Evolutionary conservation across 2,329 filamentous ascomycete genomes (phyloP), one percentile per base, ranked within the genome.

Genomic region (Epichloe elymi): DNA sequence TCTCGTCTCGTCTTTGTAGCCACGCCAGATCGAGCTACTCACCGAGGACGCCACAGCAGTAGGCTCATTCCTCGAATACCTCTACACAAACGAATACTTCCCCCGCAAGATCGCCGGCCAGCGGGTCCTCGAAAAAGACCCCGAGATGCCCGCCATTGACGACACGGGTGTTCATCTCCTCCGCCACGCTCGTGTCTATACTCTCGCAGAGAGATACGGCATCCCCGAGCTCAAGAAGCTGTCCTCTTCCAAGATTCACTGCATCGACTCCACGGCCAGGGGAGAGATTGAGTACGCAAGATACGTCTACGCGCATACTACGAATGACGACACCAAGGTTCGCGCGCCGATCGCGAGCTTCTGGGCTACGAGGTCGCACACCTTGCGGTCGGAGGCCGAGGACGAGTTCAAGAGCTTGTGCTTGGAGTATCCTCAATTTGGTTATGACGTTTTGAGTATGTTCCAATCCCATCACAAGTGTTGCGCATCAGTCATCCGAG

Each of bases 241-340:
- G 30, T 85, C 89, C 2, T 86, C 86, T 64, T 82, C 80, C 64
- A 96, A 96, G 74, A 95, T 96, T 61, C 88, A 95, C 73, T 87
- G 87, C 65, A 86, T 95, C 61, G 85, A 89, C 63, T 88, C 85
- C 43, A 94, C 86, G 0, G 88, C 88, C 37, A 85, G 84, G 69
- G 90, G 88, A 66, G 90, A 96, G 73, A 90, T 96, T 62, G 81
- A 83, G 26, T 96, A 95, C 67, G 90, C 90, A 8, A 82, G 88
- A 65, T 96, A 89, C 70, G 86, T 95, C 35, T 95, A 95, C 72
- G 80, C 80, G 54, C 80, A 88, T 68, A 93, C 86, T 11, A 67
- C 70, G 50, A 68, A 74, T 46, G 80, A 85, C 54, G 88, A 95
- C 67, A 71, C 69, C 12, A 79, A 79, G 3, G 88, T 95, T 60